Conservation (phyloP, 768 basidiomycete species). For the Tulasnella sp. region DNA sequence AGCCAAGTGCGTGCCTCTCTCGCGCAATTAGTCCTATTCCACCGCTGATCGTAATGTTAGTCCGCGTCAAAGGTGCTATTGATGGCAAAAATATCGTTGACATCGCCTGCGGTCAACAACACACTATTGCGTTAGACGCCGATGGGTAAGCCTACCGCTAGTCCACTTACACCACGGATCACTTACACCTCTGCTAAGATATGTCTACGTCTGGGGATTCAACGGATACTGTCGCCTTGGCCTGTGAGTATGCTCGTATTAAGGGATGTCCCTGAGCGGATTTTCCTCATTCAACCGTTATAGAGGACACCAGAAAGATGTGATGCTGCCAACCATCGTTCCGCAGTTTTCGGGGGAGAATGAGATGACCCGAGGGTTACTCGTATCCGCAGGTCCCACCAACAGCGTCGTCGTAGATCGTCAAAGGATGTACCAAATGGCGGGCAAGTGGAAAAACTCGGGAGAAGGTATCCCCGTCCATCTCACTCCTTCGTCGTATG, state of each 20-base stretch:
- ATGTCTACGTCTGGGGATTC: slow-evolving; percentile 79
- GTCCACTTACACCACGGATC: background rate
- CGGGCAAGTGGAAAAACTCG: slow-evolving; percentile 91
- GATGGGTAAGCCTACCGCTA: slow-evolving; percentile 43
- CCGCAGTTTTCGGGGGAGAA: slow-evolving; percentile 78
- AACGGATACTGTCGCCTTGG: slow-evolving; percentile 89
- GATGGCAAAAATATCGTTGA: slow-evolving; percentile 66
- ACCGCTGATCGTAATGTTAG: slow-evolving; percentile 27
- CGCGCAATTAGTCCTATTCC: background rate
- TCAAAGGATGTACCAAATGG: slow-evolving; percentile 81
- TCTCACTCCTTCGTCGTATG: background rate
- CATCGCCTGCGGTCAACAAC: slow-evolving; percentile 80
- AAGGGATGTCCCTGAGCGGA: background rate
- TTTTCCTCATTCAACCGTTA: background rate
- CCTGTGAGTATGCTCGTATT: slow-evolving; percentile 25
- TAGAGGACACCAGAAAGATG: slow-evolving; percentile 61
- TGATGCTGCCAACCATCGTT: slow-evolving; percentile 67
- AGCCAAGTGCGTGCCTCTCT: slow-evolving; percentile 42
- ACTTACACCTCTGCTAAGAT: slow-evolving; percentile 28
- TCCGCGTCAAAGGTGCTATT: slow-evolving; percentile 56
- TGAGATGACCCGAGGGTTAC: slow-evolving; percentile 44
- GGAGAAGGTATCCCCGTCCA: slow-evolving; percentile 54
- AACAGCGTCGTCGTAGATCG: slow-evolving; percentile 76
- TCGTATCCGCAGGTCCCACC: slow-evolving; percentile 68
- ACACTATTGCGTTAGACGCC: slow-evolving; percentile 68